Percentiles rank a stretch among this genome's conserved stretches.
Evolutionary conservation across 2,329 filamentous ascomycete species (phyloP).

Genomic region (Penicillium capsulatum): DNA sequence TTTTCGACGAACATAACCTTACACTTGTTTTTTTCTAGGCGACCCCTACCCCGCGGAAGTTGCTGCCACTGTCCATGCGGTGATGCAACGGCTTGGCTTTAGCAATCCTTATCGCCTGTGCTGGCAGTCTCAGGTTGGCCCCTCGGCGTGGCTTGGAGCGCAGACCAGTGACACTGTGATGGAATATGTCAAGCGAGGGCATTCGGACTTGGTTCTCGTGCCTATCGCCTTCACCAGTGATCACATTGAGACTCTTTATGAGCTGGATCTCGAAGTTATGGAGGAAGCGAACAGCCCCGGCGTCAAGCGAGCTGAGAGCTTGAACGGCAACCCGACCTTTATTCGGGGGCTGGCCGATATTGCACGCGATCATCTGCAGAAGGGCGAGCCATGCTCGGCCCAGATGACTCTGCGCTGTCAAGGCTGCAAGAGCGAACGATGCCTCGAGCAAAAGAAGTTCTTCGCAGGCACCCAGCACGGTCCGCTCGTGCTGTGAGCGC

Average conservation of each 20-base stretch:
- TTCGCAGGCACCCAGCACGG: constrained; percentile 48
- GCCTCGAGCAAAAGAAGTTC: constrained; percentile 67
- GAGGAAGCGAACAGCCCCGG: constrained; percentile 71
- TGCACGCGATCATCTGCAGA: constrained; percentile 72
- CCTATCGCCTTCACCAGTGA: constrained; percentile 98
- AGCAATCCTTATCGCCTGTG: constrained; percentile 88
- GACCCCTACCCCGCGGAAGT: constrained; percentile 96
- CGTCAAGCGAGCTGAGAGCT: constrained; percentile 83
- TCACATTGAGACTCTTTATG: constrained; percentile 94
- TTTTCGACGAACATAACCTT: constrained; percentile 1
- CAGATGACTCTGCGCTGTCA: constrained; percentile 93
- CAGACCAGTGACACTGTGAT: constrained; percentile 87
- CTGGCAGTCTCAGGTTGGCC: constrained; percentile 98
- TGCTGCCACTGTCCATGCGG: constrained; percentile 88
- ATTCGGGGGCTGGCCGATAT: constrained; percentile 86
- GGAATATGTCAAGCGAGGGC: constrained; percentile 82
- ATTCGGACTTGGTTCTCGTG: constrained; percentile 85
- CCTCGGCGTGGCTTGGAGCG: constrained; percentile 89
- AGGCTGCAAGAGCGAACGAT: constrained; percentile 85
- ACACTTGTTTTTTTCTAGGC: constrained; percentile 45
- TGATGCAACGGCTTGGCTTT: constrained; percentile 88
- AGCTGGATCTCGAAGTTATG: constrained; percentile 92
- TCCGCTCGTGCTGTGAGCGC: constrained; percentile 29
- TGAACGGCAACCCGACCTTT: constrained; percentile 88
- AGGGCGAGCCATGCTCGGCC: constrained; percentile 65